Evolutionary conservation across 148 eudicot genomes (phyloP), one percentile per base, ranked within the genome.

Genomic region (Fagopyrum homotropicum): DNA sequence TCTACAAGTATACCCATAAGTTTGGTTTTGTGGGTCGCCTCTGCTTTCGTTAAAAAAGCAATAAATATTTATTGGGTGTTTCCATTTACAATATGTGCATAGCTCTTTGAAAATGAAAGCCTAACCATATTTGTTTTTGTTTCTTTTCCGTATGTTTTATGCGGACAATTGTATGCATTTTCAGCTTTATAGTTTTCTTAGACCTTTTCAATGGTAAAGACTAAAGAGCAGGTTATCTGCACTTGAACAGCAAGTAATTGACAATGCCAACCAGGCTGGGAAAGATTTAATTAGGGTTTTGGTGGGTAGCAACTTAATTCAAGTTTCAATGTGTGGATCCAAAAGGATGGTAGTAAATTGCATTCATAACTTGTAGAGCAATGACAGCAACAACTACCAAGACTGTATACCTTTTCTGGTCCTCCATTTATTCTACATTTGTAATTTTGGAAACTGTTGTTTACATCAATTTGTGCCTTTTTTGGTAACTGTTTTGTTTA

Each of bases 211-310:
- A 35, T 66, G 47, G 71, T 43, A 19, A 66, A 46, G 46, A 15
- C 46, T 43, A 19, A 66, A 46, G 46, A 15, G 46, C 47, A 66
- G 46, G n/a, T 30, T 35, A 9, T 19, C 61, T 17, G 26, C 16
- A 5, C 61, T n/a, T 19, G 29, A 19, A 57, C 29, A 57, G 63
- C 63, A 57, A 30, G 19, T 29, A 40, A 46, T 22, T 12, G 47
- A 45, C 71, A 66, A 40, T 12, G 47, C 71, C 71, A 66, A 40
- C 10, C 44, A 26, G 44, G 68, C 43, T 26, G 68, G 43, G 46
- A 66, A 15, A 17, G 71, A 66, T 66, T 40, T 0, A 66, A 66
- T 49, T 22, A 66, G 71, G 71, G 71, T 66, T 64, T 66, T 66
- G 71, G 47, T 66, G 17, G 9, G 71, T 66, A 66, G 71, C 46